phyloP scores from a whole-genome alignment of 805 yeast genomes.

The Kodamaea kakaduensis region DNA sequence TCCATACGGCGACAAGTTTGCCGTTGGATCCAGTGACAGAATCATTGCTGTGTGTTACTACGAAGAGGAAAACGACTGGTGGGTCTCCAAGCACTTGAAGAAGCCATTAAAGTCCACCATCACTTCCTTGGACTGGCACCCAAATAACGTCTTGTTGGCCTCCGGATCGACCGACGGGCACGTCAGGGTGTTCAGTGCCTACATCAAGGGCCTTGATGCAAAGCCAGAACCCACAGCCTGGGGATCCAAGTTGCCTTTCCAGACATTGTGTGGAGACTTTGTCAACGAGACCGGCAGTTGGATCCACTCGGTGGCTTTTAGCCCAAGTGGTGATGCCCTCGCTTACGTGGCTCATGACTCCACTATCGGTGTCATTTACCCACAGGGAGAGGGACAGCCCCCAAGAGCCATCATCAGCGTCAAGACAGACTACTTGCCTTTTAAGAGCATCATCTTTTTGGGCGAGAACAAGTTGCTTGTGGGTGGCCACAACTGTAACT shows the following conservation, averaged over 20 bases:
- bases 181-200: constrained; percentile 84
- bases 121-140: constrained; percentile 86
- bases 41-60: constrained; percentile 94
- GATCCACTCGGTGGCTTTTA: constrained; percentile 87
- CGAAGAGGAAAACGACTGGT: constrained; percentile 97
- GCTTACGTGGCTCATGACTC: constrained; percentile 88
- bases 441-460: constrained; percentile 68
- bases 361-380: constrained; percentile 74
- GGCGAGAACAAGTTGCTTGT: constrained; percentile 66
- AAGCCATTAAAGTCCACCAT: constrained; percentile 90
- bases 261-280: constrained; percentile 81
- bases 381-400: constrained; percentile 60
- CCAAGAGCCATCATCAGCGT: constrained; percentile 58
- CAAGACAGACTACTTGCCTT: constrained; percentile 72
- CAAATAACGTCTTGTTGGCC: constrained; percentile 82
- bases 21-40: constrained; percentile 94
- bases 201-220: constrained; percentile 79
- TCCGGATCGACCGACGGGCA: constrained; percentile 94
- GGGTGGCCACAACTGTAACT: constrained; percentile 92
- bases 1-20: constrained; percentile 91
- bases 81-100: constrained; percentile 97
- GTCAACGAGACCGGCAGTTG: constrained; percentile 72
- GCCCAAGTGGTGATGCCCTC: constrained; percentile 71
- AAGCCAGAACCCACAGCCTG: constrained; percentile 80
- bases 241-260: constrained; percentile 96